phyloP scores from a whole-genome alignment of 2,329 filamentous ascomycete species.

The Hymenoscyphus infarciens region DNA sequence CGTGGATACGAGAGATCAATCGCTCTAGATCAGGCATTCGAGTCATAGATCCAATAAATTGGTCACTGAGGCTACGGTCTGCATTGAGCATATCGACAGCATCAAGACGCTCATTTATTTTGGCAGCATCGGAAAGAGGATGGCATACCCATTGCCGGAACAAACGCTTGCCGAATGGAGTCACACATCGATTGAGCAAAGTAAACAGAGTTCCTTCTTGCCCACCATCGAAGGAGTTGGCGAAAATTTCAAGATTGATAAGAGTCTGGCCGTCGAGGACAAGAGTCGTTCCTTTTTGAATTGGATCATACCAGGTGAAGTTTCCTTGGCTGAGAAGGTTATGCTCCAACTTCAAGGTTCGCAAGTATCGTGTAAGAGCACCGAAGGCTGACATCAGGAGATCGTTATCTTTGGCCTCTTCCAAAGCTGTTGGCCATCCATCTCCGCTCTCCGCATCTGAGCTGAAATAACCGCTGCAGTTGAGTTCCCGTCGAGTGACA shows the following conservation, averaged over 20 bases:
- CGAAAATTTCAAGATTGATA: conserved; percentile 96
- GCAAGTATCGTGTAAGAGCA: conserved; percentile 81
- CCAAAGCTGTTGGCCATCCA: conserved; percentile 72
- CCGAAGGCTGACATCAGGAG: conserved; percentile 87
- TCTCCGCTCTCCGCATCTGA: conserved; percentile 53
- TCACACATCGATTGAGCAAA: conserved; percentile 90
- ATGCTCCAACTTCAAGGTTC: conserved; percentile 81
- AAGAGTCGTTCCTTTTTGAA: conserved; percentile 80
- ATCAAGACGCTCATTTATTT: conserved; percentile 91
- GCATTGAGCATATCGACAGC: conserved; percentile 91
- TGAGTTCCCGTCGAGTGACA: conserved; percentile 75
- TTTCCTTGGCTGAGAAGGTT: conserved; percentile 85
- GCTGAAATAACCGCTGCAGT: conserved; percentile 74
- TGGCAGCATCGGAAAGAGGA: conserved; percentile 77
- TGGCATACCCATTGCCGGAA: conserved; percentile 98
- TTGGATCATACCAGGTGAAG: conserved; percentile 88
- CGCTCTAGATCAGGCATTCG: conserved; percentile 94
- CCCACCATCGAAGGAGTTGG: conserved; percentile 86
- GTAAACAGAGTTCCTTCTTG: conserved; percentile 83
- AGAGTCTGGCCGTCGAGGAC: conserved; percentile 94
- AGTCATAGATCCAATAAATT: conserved; percentile 81
- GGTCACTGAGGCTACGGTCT: conserved; percentile 74
- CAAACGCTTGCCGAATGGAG: conserved; percentile 93
- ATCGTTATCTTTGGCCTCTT: conserved; percentile 72
- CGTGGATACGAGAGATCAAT: conserved; percentile 90